Evolutionary conservation across 2,329 filamentous ascomycete genomes (phyloP), one percentile per base, ranked within the genome.

Genomic region (Cadophora malorum): DNA sequence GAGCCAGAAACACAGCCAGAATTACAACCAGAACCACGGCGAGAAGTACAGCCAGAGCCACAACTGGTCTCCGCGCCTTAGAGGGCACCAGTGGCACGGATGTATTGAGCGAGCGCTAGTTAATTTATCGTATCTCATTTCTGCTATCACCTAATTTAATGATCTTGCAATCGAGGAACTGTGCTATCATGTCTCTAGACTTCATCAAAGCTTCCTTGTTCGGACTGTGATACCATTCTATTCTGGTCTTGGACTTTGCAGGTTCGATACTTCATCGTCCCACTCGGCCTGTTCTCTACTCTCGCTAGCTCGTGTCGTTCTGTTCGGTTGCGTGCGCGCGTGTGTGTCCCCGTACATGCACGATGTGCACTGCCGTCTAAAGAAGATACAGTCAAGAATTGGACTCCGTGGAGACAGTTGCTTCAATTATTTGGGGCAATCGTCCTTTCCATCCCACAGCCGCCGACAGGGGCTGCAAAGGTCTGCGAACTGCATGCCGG

Each of bases 1-100:
- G 45, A 47, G 21, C 45, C 33, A 58, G 55, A 67, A 45, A 52
- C 59, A 63, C 38, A 59, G 23, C 65, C 50, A 67, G 60, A 67
- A 62, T 55, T 58, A 56, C 63, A 19, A 25, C 33, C 31, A 62
- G 16, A 28, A 58, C 50, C 19, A 55, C n/a, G n/a, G n/a, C n/a
- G n/a, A n/a, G n/a, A n/a, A n/a, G n/a, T n/a, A n/a, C n/a, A n/a
- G n/a, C n/a, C n/a, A n/a, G n/a, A n/a, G n/a, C n/a, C n/a, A n/a
- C n/a, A n/a, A n/a, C n/a, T n/a, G n/a, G n/a, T n/a, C n/a, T n/a
- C n/a, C n/a, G n/a, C n/a, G n/a, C n/a, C n/a, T n/a, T 63, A 8
- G 35, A 65, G 31, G 31, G 47, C 58, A 55, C n/a, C 33, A 65
- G 41, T 67, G 38, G 63, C 52, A 45, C 61, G 45, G 16, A 67